Percentiles rank a stretch among this genome's conserved stretches.
Conservation (phyloP, 2,329 filamentous ascomycete genomes). For the Calonectria ilicicola region DNA sequence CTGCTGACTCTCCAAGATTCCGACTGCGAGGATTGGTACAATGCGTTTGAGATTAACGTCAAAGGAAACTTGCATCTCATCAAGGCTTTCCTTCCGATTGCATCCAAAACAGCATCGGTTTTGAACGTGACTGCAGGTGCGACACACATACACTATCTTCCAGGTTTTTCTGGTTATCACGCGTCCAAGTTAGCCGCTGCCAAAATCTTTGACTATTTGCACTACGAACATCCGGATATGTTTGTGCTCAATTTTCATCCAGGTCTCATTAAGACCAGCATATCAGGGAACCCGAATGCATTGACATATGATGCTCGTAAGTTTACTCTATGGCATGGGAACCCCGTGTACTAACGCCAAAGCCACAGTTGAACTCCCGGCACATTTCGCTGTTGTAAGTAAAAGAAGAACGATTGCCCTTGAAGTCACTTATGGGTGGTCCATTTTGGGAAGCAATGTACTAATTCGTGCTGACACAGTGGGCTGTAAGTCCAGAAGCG, state of each 20-base stretch:
- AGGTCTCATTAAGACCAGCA: conserved; percentile 53
- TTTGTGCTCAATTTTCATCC: conserved; percentile 54
- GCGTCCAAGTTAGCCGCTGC: conserved; percentile 49
- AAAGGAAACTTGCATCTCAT: neutral
- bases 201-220: conserved; percentile 51
- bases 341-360: neutral
- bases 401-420: no score
- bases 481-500: neutral
- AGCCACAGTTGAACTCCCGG: neutral
- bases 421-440: no score
- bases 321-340: rapidly evolving
- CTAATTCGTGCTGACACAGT: neutral
- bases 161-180: conserved; percentile 45
- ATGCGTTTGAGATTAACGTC: neutral
- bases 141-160: conserved; percentile 35
- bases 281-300: conserved; percentile 25
- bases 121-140: conserved; percentile 38
- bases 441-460: no score
- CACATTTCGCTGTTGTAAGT: neutral
- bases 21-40: neutral
- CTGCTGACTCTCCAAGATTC: neutral
- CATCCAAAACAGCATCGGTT: conserved; percentile 28
- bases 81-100: conserved; percentile 16
- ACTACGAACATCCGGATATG: conserved; percentile 49
- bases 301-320: neutral